Conservation (phyloP, 1,284 basidiomycete species). For the Apiotrichum porosum region DNA sequence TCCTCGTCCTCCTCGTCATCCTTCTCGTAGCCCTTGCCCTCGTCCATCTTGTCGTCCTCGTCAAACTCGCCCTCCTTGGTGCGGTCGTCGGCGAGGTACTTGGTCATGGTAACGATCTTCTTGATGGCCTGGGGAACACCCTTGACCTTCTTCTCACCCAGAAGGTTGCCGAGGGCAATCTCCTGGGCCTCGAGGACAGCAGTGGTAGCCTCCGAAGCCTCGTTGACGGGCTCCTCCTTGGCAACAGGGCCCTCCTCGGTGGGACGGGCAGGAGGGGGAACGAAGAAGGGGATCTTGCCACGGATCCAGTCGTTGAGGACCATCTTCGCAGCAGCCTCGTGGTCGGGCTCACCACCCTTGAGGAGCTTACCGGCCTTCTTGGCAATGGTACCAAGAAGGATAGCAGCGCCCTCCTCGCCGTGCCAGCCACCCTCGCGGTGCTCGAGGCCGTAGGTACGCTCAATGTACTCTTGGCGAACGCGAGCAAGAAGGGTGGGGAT, state of each 20-base stretch:
- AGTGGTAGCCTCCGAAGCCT: constrained; percentile 26
- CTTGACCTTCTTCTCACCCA: constrained; percentile 51
- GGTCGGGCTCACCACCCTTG: constrained; percentile 91
- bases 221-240: constrained; percentile 26
- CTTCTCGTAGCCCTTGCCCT: constrained; percentile 23
- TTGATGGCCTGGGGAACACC: constrained; percentile 57
- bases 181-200: constrained; percentile 45
- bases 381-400: constrained; percentile 79
- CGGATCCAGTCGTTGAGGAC: constrained; percentile 96
- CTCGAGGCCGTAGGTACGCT: constrained; percentile 79
- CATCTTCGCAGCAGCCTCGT: constrained; percentile 90
- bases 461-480: constrained; percentile 87
- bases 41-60: constrained; percentile 38
- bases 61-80: constrained; percentile 46
- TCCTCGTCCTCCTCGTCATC: constrained; percentile 28
- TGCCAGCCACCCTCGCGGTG: constrained; percentile 54
- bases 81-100: constrained; percentile 52
- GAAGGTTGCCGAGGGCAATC: constrained; percentile 41
- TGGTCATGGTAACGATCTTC: constrained; percentile 56
- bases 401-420: constrained; percentile 58
- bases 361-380: constrained; percentile 86
- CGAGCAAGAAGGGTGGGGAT: constrained; percentile 82
- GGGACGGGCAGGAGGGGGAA: constrained; percentile 50
- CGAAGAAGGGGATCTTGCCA: constrained; percentile 62
- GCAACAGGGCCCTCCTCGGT: constrained; percentile 32